Conservation (phyloP, 768 basidiomycete genomes). For the Tricholoma furcatifolium region DNA sequence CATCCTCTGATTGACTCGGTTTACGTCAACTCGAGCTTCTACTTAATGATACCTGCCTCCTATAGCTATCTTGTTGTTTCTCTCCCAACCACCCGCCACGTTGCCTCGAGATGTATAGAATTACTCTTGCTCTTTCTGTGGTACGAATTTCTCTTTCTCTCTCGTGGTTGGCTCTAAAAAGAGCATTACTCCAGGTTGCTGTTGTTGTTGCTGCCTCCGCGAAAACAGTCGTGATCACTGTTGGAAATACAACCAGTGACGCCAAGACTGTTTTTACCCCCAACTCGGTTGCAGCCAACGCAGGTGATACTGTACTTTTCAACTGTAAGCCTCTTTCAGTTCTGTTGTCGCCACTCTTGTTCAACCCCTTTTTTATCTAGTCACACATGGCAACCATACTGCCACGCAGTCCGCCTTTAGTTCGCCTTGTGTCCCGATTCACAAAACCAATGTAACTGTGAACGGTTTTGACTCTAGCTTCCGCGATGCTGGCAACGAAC, state of each 20-base stretch:
- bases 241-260: constrained; percentile 45
- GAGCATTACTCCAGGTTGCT: neutral
- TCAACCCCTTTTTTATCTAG: constrained; percentile 22
- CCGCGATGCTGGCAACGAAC: constrained; percentile 47
- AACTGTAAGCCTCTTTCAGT: constrained; percentile 40
- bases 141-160: neutral
- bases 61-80: neutral
- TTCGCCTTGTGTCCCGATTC: constrained; percentile 51
- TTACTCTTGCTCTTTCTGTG: constrained; percentile 4
- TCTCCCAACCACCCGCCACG: neutral
- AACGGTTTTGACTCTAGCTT: constrained; percentile 61
- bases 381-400: constrained; percentile 53
- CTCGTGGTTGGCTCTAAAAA: neutral
- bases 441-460: constrained; percentile 43
- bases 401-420: constrained; percentile 58
- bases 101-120: neutral
- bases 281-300: constrained; percentile 37
- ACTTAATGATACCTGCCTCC: neutral
- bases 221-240: constrained; percentile 41
- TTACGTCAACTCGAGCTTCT: neutral
- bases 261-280: constrained; percentile 47
- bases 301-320: constrained; percentile 53
- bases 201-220: constrained; percentile 22
- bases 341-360: neutral
- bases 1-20: constrained; percentile 1